Percentiles rank a stretch among this genome's conserved stretches.
These are phyloP conservation scores for Moringa oleifera DNA, from an alignment of 345 rosid species.

Conservation along the genomic window DNA sequence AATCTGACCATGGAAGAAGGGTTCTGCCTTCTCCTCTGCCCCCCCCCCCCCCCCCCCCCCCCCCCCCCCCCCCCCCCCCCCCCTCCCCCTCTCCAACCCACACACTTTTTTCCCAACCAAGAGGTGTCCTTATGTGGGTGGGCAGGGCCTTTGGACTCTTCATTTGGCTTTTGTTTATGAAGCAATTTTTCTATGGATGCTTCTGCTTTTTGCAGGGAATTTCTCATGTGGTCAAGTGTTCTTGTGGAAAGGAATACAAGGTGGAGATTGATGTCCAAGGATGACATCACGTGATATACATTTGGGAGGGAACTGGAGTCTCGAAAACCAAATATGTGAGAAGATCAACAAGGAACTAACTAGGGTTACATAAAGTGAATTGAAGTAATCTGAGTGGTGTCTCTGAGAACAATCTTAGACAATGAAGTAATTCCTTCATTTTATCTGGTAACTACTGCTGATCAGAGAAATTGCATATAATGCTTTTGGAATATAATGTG, in stretches of 20 bases:
- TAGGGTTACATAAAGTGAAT: not conserved
- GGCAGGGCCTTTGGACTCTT: not conserved
- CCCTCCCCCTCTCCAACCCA: too few species aligned
- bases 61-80: too few species aligned
- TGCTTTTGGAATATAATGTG: not conserved
- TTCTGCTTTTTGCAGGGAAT: conserved; percentile 41
- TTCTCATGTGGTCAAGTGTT: conserved; percentile 46
- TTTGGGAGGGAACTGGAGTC: not conserved
- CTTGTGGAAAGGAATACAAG: conserved; percentile 53
- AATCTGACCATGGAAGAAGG: conserved; percentile 1
- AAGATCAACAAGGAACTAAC: not conserved
- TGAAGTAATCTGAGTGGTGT: not conserved
- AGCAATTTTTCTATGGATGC: conserved; percentile 1
- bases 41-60: too few species aligned
- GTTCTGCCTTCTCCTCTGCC: too few species aligned
- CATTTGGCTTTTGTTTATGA: not conserved
- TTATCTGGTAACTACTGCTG: conserved; percentile 4
- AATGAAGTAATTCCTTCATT: not conserved
- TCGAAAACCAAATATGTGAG: not conserved
- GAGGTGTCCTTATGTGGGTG: too few species aligned
- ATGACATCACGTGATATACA: conserved; percentile 7
- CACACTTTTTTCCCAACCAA: too few species aligned
- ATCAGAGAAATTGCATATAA: not conserved
- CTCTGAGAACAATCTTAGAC: not conserved
- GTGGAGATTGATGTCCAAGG: conserved; percentile 16